phyloP scores from a whole-genome alignment of 169 alveolate genomes.

The Eimeria maxima region DNA sequence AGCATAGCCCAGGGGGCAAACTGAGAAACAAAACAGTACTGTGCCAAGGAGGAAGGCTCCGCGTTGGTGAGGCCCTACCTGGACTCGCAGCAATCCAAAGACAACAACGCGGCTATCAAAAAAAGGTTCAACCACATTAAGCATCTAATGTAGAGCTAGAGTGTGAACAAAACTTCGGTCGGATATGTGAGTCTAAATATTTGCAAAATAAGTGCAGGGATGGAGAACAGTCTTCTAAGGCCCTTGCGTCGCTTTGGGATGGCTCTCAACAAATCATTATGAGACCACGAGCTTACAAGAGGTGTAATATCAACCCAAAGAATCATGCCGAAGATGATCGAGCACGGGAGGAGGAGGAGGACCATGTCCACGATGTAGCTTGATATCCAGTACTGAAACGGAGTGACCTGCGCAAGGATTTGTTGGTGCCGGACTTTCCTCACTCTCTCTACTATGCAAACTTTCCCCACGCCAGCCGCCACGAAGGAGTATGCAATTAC shows the following conservation, averaged over 20 bases:
- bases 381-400: slow-evolving; percentile 59
- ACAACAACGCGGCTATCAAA: not conserved
- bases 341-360: slow-evolving; percentile 63
- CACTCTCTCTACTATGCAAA: slow-evolving; percentile 71
- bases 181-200: too few relatives aligned
- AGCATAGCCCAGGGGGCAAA: slow-evolving; percentile 66
- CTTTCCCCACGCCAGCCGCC: slow-evolving; percentile 70
- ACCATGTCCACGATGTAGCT: slow-evolving; percentile 68
- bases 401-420: slow-evolving; percentile 60
- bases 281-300: not conserved
- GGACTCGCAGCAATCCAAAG: not conserved
- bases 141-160: not conserved
- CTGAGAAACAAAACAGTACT: slow-evolving; percentile 41
- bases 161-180: too few relatives aligned
- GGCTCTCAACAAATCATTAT: not conserved
- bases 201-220: not conserved
- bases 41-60: slow-evolving; percentile 67
- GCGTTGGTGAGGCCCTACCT: slow-evolving; percentile 74
- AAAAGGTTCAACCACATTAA: not conserved
- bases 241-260: not conserved
- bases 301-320: slow-evolving; percentile 65
- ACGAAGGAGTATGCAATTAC: slow-evolving; percentile 67
- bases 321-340: slow-evolving; percentile 53
- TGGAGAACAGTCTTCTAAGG: not conserved
- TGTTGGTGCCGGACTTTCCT: slow-evolving; percentile 69